phyloP scores from a whole-genome alignment of 305 asterid species.

The Fraxinus floribunda region DNA sequence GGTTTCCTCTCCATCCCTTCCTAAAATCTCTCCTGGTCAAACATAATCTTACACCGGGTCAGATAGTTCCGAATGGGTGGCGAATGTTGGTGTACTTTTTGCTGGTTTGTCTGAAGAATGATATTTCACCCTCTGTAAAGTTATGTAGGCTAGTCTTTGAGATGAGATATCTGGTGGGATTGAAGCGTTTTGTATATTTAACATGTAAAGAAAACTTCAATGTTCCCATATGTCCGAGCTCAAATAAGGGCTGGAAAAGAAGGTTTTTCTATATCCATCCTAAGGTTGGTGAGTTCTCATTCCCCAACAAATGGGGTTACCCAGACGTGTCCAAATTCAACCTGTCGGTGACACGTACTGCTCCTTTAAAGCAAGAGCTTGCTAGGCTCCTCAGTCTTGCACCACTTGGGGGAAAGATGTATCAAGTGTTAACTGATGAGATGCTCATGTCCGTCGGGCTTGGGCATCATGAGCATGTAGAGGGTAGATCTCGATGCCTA shows the following conservation, averaged over 20 bases:
- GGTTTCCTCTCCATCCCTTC: not conserved
- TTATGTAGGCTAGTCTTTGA: not conserved
- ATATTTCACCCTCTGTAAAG: not conserved
- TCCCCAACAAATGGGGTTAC: not conserved
- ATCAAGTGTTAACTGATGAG: not conserved
- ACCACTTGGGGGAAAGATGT: not conserved
- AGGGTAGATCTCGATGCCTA: not conserved
- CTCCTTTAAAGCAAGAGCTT: not conserved
- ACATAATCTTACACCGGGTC: not conserved
- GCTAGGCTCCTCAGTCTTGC: not conserved
- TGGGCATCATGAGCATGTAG: not conserved
- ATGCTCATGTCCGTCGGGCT: not conserved
- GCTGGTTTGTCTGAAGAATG: not conserved
- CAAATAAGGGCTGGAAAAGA: not conserved
- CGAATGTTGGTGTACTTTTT: not conserved
- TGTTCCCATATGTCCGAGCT: not conserved
- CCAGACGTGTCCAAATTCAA: not conserved
- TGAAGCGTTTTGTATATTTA: not conserved
- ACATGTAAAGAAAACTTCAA: not conserved
- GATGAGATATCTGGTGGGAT: not conserved
- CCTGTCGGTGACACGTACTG: not conserved
- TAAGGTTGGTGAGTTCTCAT: not conserved
- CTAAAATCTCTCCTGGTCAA: not conserved
- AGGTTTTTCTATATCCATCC: not conserved
- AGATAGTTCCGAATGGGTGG: not conserved